Evolutionary conservation across 345 rosid species (phyloP), one percentile per base, ranked within the genome.

Genomic region (Lepidium africanum): DNA sequence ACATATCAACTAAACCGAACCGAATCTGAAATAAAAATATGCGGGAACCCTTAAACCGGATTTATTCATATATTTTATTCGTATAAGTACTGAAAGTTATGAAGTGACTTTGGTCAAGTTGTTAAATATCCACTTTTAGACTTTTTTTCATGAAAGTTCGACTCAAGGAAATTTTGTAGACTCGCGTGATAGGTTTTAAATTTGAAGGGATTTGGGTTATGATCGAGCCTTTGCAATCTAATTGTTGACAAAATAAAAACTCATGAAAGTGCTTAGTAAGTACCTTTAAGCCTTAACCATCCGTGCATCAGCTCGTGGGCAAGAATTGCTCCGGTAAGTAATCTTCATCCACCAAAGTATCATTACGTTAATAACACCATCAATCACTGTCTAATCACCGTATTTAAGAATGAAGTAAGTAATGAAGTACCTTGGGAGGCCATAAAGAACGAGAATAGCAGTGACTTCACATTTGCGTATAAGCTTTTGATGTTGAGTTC

Each of bases 281-380:
- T 77, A 90, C 98, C 99, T 81, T 88, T 86, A 21, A 94, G 90
- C 30, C 97, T 88, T 73, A 91, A 75, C 96, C 96, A 94, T 19
- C 95, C 96, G 7, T 91, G 97, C 99, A 94, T 94, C 64, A 94
- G 70, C 81, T 91, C 96, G 55, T 89, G 95, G 10, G 97, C 88
- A 7, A 94, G 96, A 79, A 89, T 91, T 5, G 99, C 99, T 41
- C 99, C 99, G 4, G 99, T 88, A 19, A 91, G 81, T 71, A 94
- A 77, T 78, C 98, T 93, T 86, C 60, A 81, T 39, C 59, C 56
- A 71, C 52, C 49, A 76, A 30, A 71, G 10, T 6, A 6, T 9
- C 63, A 45, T 42, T 3, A 42, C 2, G 6, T 73, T 59, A 51
- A 0, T 25, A 51, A 27, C n/a, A n/a, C 7, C 32, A 50, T 59